Evolutionary conservation across 2,329 filamentous ascomycete genomes (phyloP).

Genomic region (Colletotrichum sp.): DNA sequence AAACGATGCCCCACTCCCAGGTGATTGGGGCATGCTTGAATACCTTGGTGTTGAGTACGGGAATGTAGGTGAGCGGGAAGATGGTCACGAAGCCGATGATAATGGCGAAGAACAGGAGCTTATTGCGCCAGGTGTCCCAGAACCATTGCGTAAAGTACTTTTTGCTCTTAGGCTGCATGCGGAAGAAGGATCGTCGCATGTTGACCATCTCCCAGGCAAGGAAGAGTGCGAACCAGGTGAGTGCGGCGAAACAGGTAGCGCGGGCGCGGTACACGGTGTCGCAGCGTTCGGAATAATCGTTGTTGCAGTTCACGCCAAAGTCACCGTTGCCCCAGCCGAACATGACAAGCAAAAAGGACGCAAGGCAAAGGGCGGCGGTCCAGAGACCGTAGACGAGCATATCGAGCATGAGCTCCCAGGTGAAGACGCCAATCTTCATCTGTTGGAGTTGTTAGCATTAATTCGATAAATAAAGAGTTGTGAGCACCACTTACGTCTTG

Average conservation of each 20-base stretch:
- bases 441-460: conserved; percentile 11
- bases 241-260: conserved; percentile 72
- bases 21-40: conserved; percentile 63
- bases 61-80: conserved; percentile 60
- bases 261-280: conserved; percentile 71
- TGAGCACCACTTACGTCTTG: conserved; percentile 55
- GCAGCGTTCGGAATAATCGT: conserved; percentile 55
- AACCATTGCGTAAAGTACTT: conserved; percentile 70
- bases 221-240: conserved; percentile 78
- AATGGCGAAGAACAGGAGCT: conserved; percentile 71
- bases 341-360: conserved; percentile 56
- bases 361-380: conserved; percentile 65
- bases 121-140: conserved; percentile 70
- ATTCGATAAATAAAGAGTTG: not conserved
- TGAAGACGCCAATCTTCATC: conserved; percentile 63
- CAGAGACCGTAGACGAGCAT: conserved; percentile 71
- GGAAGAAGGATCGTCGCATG: conserved; percentile 74
- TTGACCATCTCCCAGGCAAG: conserved; percentile 79
- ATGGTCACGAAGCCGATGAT: conserved; percentile 48
- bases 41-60: conserved; percentile 59
- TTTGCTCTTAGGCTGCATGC: conserved; percentile 69
- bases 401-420: conserved; percentile 66
- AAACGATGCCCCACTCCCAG: conserved; percentile 67
- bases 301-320: conserved; percentile 66
- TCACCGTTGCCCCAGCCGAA: conserved; percentile 56